Evolutionary conservation across 768 basidiomycete species (phyloP).

Genomic region (Grammothele lineata): DNA sequence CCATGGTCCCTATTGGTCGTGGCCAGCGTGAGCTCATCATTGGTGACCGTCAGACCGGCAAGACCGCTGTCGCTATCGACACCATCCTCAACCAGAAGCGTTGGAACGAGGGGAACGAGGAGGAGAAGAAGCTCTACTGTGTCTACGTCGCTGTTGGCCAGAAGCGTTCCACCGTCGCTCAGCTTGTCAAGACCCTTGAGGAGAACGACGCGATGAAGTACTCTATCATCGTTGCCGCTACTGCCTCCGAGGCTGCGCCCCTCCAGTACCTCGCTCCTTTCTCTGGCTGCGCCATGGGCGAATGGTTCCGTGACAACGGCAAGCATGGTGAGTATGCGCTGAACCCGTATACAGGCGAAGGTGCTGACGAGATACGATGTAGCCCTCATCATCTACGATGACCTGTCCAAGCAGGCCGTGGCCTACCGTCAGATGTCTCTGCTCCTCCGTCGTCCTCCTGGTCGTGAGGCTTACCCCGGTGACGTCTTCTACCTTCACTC

Average conservation of each 20-base stretch:
- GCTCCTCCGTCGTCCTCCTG: conserved; percentile 98
- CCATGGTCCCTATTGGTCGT: conserved; percentile 99
- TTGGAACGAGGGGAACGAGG: conserved; percentile 98
- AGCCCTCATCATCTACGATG: conserved; percentile 99
- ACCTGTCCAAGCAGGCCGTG: conserved; percentile 99
- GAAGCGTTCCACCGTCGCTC: conserved; percentile 99
- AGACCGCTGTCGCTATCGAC: conserved; percentile 99
- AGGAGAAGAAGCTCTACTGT: conserved; percentile 98
- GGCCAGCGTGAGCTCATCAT: conserved; percentile 99
- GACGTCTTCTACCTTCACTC: conserved; percentile 99
- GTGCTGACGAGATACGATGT: not conserved
- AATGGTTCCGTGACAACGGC: conserved; percentile 99
- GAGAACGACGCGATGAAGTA: conserved; percentile 99
- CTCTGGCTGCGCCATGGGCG: conserved; percentile 99
- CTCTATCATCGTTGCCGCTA: conserved; percentile 98
- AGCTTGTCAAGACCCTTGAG: conserved; percentile 98
- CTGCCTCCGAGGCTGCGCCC: conserved; percentile 98
- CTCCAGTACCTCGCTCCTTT: conserved; percentile 99
- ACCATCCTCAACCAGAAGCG: conserved; percentile 99
- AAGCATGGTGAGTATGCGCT: conserved; percentile 75
- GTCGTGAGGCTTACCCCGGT: conserved; percentile 99
- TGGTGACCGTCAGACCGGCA: conserved; percentile 99
- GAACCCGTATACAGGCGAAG: not conserved
- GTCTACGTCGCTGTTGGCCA: conserved; percentile 99
- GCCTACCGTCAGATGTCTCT: conserved; percentile 99